A percentile compares a stretch with the other conserved stretches of the same genome.
phyloP scores from a whole-genome alignment of 768 basidiomycete genomes.

The Trametes villosa region DNA sequence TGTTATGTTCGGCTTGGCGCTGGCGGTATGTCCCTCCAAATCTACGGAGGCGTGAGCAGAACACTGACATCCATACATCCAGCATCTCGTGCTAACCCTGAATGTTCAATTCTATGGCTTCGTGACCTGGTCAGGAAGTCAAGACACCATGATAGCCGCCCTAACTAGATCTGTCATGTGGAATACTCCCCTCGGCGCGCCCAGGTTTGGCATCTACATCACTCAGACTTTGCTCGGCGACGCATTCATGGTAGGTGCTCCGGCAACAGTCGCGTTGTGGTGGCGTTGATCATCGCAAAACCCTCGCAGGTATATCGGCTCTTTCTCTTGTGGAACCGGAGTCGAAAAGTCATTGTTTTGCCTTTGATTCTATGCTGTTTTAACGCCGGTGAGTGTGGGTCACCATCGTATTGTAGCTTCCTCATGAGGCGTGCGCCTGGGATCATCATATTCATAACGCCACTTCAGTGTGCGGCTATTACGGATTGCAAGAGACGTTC shows the following conservation, averaged over 20 bases:
- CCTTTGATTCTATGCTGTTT: too few relatives aligned
- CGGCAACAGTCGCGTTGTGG: too few relatives aligned
- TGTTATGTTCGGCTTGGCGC: neutral
- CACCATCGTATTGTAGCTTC: too few relatives aligned
- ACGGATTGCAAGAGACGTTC: too few relatives aligned
- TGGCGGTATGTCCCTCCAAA: neutral
- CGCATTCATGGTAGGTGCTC: slow-evolving; percentile 8
- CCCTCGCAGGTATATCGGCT: slow-evolving; percentile 13
- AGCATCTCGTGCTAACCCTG: slow-evolving; percentile 13
- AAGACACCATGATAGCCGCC: too few relatives aligned
- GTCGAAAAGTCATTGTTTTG: too few relatives aligned
- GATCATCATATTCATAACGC: too few relatives aligned
- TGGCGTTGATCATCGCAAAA: neutral
- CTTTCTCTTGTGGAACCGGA: slow-evolving; percentile 16
- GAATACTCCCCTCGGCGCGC: slow-evolving; percentile 1
- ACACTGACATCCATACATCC: neutral
- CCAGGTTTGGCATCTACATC: slow-evolving; percentile 14
- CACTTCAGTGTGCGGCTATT: too few relatives aligned
- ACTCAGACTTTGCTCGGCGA: slow-evolving; percentile 16
- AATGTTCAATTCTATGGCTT: slow-evolving; percentile 7
- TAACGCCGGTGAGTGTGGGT: too few relatives aligned
- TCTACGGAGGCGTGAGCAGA: neutral
- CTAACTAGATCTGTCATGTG: too few relatives aligned
- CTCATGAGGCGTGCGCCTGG: too few relatives aligned
- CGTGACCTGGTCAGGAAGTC: slow-evolving; percentile 3